phyloP scores from a whole-genome alignment of 306 rosid species.

The Lagenaria siceraria region DNA sequence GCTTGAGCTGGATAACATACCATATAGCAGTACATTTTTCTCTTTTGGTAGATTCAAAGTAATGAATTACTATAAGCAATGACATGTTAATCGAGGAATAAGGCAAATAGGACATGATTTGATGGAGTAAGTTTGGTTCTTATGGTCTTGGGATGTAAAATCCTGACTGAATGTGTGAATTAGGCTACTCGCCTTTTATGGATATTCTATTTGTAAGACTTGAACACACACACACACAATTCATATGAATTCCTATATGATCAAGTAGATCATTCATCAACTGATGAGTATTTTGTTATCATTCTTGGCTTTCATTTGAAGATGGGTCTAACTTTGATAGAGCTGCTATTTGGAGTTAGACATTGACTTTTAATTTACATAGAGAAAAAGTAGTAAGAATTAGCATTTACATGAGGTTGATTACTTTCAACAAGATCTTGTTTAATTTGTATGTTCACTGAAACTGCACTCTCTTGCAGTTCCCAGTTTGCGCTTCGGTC shows the following conservation, averaged over 20 bases:
- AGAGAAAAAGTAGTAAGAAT: neutral
- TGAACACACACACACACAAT: neutral
- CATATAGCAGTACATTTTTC: neutral
- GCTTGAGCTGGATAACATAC: neutral
- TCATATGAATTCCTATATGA: neutral
- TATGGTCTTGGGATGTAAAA: neutral
- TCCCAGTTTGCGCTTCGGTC: conserved; percentile 96
- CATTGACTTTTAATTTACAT: neutral
- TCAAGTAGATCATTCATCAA: neutral
- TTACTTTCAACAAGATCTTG: neutral
- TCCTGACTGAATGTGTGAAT: neutral
- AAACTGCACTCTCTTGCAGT: conserved; percentile 38
- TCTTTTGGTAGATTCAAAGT: neutral
- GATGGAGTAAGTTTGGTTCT: neutral
- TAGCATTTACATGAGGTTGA: neutral
- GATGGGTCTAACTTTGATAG: neutral
- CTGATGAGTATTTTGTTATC: neutral
- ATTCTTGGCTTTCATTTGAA: neutral
- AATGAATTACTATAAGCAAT: neutral
- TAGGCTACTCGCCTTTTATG: neutral
- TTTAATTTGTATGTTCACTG: neutral
- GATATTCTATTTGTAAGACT: neutral
- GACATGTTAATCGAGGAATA: neutral
- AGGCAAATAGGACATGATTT: neutral
- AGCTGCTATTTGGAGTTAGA: neutral